Evolutionary conservation across 2,329 filamentous ascomycete genomes (phyloP).

Genomic region (Fusarium mexicanum): DNA sequence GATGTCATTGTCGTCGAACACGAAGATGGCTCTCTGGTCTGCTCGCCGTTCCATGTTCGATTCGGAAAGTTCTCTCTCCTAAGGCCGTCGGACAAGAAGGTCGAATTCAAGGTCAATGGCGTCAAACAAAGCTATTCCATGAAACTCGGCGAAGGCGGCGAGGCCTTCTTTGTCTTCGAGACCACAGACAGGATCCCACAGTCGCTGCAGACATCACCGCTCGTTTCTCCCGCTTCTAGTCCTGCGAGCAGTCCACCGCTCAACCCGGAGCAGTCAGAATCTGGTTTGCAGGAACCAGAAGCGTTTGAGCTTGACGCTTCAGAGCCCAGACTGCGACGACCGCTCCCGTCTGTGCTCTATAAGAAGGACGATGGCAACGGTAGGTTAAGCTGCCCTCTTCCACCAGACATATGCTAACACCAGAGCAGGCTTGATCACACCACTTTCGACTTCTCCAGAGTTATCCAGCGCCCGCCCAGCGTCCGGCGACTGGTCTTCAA

Average conservation of each 20-base stretch:
- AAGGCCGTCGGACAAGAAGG: constrained; percentile 97
- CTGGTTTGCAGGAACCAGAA: constrained; percentile 72
- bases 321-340: constrained; percentile 51
- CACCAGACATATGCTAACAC: constrained; percentile 1
- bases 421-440: constrained; percentile 57
- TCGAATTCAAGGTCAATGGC: constrained; percentile 96
- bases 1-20: constrained; percentile 99
- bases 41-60: constrained; percentile 97
- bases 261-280: constrained; percentile 46
- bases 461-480: constrained; percentile 56
- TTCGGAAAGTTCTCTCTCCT: constrained; percentile 98
- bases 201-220: constrained; percentile 90
- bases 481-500: constrained; percentile 62
- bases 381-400: constrained; percentile 24
- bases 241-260: constrained; percentile 87
- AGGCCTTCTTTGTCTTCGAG: constrained; percentile 99
- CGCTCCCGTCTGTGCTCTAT: constrained; percentile 56
- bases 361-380: constrained; percentile 44
- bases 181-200: constrained; percentile 92
- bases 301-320: constrained; percentile 70
- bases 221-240: constrained; percentile 89
- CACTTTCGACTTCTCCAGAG: constrained; percentile 64
- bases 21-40: constrained; percentile 87
- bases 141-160: constrained; percentile 97
- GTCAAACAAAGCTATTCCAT: constrained; percentile 93